Evolutionary conservation across 306 rosid species (phyloP).

Genomic region (Vigna hirtella): DNA sequence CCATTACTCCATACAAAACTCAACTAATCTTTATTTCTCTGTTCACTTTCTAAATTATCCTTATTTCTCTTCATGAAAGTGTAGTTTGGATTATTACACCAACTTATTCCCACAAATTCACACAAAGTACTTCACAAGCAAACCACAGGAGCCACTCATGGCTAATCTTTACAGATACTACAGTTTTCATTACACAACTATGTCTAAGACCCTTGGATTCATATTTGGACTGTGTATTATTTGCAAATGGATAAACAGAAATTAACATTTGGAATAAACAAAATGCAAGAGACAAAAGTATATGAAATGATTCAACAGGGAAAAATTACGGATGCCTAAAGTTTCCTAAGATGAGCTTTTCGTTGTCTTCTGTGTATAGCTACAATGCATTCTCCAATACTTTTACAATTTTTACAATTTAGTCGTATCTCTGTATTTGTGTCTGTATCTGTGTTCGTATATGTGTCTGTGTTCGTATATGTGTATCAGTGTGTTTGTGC

Average conservation of each 20-base stretch:
- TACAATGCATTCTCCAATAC: too few species aligned
- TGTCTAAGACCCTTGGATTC: conserved; percentile 22
- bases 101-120: conserved; percentile 48
- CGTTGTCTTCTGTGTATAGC: background rate
- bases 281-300: conserved; percentile 15
- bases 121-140: conserved; percentile 47
- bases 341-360: conserved; percentile 1
- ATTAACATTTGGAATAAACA: conserved; percentile 22
- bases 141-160: conserved; percentile 26
- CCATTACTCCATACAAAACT: conserved; percentile 29
- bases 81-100: conserved; percentile 43
- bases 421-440: too few species aligned
- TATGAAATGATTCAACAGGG: background rate
- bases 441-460: rapidly evolving
- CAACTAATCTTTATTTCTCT: conserved; percentile 37
- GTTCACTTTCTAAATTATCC: conserved; percentile 32
- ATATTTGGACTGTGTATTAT: conserved; percentile 28
- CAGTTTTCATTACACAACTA: conserved; percentile 37
- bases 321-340: background rate
- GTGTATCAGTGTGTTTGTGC: rapidly evolving
- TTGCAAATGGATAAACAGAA: background rate
- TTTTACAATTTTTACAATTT: too few species aligned
- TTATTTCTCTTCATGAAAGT: conserved; percentile 14
- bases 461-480: too few species aligned
- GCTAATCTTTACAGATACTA: conserved; percentile 26